Evolutionary conservation across 2,329 filamentous ascomycete genomes (phyloP).

Genomic region (Diaporthe aspalathi): DNA sequence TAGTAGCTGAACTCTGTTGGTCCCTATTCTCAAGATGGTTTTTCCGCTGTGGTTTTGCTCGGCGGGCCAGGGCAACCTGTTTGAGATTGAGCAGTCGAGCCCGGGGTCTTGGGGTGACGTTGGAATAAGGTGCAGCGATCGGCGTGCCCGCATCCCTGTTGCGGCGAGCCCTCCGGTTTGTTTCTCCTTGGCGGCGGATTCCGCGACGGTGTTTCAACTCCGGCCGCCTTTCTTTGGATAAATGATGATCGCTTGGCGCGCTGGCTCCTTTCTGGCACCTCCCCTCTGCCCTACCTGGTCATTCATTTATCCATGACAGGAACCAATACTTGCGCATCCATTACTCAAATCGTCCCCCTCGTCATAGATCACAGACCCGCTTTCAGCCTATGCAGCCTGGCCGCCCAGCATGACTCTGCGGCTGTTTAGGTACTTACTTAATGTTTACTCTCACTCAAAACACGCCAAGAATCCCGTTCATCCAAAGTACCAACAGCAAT

Average conservation of each 20-base stretch:
- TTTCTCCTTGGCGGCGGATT: conserved; percentile 11
- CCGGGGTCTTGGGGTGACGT: conserved; percentile 8
- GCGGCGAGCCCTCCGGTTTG: conserved; percentile 1
- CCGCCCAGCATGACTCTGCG: neutral
- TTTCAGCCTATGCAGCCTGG: conserved; percentile 19
- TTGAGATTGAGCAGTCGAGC: conserved; percentile 15
- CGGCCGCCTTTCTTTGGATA: conserved; percentile 30
- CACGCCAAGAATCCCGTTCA: conserved; percentile 24
- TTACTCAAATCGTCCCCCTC: neutral
- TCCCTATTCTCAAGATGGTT: neutral
- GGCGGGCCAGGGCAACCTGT: neutral
- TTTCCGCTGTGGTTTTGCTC: neutral
- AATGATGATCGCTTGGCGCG: conserved; percentile 28
- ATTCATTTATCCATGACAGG: conserved; percentile 31
- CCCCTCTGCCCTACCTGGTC: neutral
- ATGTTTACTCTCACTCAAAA: conserved; percentile 18
- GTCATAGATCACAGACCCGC: conserved; percentile 18
- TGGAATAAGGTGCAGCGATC: conserved; percentile 19
- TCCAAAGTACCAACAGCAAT: neutral
- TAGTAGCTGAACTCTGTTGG: neutral
- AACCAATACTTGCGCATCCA: conserved; percentile 1
- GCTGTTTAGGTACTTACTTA: no score
- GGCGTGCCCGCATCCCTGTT: neutral
- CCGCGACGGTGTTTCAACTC: conserved; percentile 8
- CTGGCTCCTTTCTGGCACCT: neutral